Conservation (phyloP, 257 asterid species). For the Ehretia macrophylla region DNA sequence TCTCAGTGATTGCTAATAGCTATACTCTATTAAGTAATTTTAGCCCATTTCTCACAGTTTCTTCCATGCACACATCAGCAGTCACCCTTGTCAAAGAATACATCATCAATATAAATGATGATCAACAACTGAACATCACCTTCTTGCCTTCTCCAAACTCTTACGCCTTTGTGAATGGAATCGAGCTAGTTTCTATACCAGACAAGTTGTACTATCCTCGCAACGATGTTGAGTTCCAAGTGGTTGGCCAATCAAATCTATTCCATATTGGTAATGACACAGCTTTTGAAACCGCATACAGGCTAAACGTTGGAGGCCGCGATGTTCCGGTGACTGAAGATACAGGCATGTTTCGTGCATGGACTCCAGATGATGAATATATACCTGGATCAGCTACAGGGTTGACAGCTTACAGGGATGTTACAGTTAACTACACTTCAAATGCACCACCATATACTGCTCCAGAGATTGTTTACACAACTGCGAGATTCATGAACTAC, state of each 20-base stretch:
- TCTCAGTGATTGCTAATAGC: slow-evolving; percentile 36
- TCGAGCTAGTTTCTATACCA: slow-evolving; percentile 53
- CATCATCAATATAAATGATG: slow-evolving; percentile 19
- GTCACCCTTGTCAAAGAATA: slow-evolving; percentile 20
- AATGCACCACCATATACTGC: slow-evolving; percentile 39
- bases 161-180: slow-evolving; percentile 52
- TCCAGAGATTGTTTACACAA: slow-evolving; percentile 35
- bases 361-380: slow-evolving; percentile 23
- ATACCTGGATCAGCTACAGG: background rate
- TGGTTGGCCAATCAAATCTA: too few relatives aligned
- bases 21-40: slow-evolving; percentile 39
- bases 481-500: slow-evolving; percentile 25
- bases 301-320: slow-evolving; percentile 47
- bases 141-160: slow-evolving; percentile 39
- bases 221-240: background rate
- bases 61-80: background rate
- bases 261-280: slow-evolving; percentile 11
- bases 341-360: slow-evolving; percentile 56
- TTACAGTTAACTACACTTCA: slow-evolving; percentile 15
- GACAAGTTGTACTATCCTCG: slow-evolving; percentile 32
- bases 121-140: slow-evolving; percentile 21
- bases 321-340: slow-evolving; percentile 1
- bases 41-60: slow-evolving; percentile 28
- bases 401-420: background rate
- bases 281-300: slow-evolving; percentile 41